A percentile compares a stretch with the other conserved stretches of the same genome.
These are phyloP conservation scores for Phylloporus scabripes DNA, from an alignment of 768 basidiomycete genomes.

Conservation along the genomic window DNA sequence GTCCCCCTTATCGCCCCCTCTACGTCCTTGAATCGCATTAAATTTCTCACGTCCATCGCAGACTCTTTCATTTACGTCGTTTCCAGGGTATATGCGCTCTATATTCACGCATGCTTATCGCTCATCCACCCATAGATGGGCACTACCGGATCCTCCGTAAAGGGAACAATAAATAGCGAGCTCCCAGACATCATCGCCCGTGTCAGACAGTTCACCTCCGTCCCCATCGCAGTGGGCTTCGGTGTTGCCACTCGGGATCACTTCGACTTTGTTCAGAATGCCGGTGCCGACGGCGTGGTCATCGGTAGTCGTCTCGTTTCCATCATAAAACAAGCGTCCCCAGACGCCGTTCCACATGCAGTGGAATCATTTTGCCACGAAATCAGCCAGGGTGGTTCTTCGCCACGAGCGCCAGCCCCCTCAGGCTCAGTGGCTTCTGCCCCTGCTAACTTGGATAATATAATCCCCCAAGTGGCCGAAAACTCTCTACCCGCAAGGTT, in stretches of 20 bases:
- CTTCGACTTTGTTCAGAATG: conserved; percentile 76
- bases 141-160: conserved; percentile 87
- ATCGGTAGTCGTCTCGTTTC: conserved; percentile 83
- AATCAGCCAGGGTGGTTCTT: conserved; percentile 45
- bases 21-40: conserved; percentile 79
- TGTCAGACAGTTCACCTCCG: conserved; percentile 69
- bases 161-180: conserved; percentile 61
- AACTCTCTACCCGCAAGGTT: conserved; percentile 74
- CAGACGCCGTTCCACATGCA: conserved; percentile 41
- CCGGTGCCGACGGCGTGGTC: conserved; percentile 95
- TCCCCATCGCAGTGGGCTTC: conserved; percentile 94
- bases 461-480: conserved; percentile 29
- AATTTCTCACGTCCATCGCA: conserved; percentile 88
- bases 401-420: conserved; percentile 4
- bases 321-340: conserved; percentile 64
- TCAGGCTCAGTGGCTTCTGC: background rate
- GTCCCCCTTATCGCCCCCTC: conserved; percentile 95
- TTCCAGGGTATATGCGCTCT: conserved; percentile 62
- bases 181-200: conserved; percentile 82
- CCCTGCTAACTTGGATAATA: conserved; percentile 7
- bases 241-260: conserved; percentile 89
- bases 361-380: conserved; percentile 73
- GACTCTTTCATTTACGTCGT: conserved; percentile 98
- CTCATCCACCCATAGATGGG: conserved; percentile 67
- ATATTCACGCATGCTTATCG: background rate